A percentile compares a stretch with the other conserved stretches of the same genome.
phyloP scores from a whole-genome alignment of 805 yeast genomes.

The Lachancea kluyveri region DNA sequence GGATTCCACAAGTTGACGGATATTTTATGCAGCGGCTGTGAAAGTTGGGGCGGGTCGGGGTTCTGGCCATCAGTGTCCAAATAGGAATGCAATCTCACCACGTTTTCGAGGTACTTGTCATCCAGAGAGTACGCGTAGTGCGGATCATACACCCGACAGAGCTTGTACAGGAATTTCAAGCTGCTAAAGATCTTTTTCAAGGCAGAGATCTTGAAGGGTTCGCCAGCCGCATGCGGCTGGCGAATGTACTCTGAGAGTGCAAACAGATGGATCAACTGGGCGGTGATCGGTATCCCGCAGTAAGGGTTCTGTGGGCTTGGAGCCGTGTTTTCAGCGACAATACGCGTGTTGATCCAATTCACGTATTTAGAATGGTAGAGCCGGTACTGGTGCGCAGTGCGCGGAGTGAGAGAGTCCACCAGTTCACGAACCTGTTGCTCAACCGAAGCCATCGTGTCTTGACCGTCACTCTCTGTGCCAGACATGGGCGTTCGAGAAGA shows the following conservation, averaged over 20 bases:
- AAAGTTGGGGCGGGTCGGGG: conserved; percentile 3
- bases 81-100: conserved; percentile 15
- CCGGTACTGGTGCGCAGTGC: conserved; percentile 25
- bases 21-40: conserved; percentile 16
- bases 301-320: conserved; percentile 9
- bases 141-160: conserved; percentile 18
- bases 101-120: conserved; percentile 18
- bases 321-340: conserved; percentile 9
- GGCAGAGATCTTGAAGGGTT: conserved; percentile 13
- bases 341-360: conserved; percentile 24
- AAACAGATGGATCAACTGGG: conserved; percentile 24
- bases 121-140: conserved; percentile 11
- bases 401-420: conserved; percentile 22
- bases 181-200: conserved; percentile 20
- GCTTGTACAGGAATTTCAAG: conserved; percentile 17
- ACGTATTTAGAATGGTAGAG: conserved; percentile 24
- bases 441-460: conserved; percentile 1
- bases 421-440: conserved; percentile 13
- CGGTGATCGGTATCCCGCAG: conserved; percentile 18
- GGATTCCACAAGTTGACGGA: conserved; percentile 29
- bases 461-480: no score
- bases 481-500: no score
- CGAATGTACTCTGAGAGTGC: conserved; percentile 4
- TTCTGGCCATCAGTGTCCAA: conserved; percentile 4
- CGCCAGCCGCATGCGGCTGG: conserved; percentile 2